These are phyloP conservation scores for Esteya vermicola DNA, from an alignment of 2,329 filamentous ascomycete species.

Conservation along the genomic window DNA sequence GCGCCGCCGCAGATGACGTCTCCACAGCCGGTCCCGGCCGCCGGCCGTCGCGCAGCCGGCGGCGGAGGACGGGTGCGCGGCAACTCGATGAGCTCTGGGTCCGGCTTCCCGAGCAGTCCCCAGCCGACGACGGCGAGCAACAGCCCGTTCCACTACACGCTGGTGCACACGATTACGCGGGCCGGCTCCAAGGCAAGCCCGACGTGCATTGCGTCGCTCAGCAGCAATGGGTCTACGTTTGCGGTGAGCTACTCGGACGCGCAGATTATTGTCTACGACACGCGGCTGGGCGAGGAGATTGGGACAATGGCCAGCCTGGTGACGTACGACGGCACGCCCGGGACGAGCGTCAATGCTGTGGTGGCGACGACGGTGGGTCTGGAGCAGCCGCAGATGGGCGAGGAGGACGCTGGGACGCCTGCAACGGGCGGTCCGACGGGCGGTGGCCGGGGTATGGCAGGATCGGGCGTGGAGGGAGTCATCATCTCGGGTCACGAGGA, in stretches of 20 bases:
- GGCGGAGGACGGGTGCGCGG: slow-evolving; percentile 64
- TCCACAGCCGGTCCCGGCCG: slow-evolving; percentile 47
- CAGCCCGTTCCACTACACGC: slow-evolving; percentile 74
- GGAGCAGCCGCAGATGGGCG: slow-evolving; percentile 58
- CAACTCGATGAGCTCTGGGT: slow-evolving; percentile 89
- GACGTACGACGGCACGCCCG: slow-evolving; percentile 73
- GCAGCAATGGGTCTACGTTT: slow-evolving; percentile 69
- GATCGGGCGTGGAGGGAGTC: slow-evolving; percentile 75
- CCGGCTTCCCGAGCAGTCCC: slow-evolving; percentile 77
- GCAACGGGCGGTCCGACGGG: slow-evolving; percentile 54
- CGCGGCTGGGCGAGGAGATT: slow-evolving; percentile 78
- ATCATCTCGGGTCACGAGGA: slow-evolving; percentile 97
- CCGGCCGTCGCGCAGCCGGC: slow-evolving; percentile 38
- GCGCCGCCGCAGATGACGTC: slow-evolving; percentile 76
- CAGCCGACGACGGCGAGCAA: slow-evolving; percentile 77
- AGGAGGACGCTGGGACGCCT: slow-evolving; percentile 57
- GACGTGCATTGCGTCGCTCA: slow-evolving; percentile 86
- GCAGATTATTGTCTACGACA: slow-evolving; percentile 83
- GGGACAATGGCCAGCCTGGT: slow-evolving; percentile 87
- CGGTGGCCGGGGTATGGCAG: slow-evolving; percentile 48
- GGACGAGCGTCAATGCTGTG: slow-evolving; percentile 77
- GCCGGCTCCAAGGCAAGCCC: slow-evolving; percentile 57
- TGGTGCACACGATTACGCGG: slow-evolving; percentile 75
- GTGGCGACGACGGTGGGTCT: slow-evolving; percentile 75
- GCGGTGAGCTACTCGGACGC: slow-evolving; percentile 89